These are phyloP conservation scores for Rosa multiflora DNA, from an alignment of 306 rosid species.

Conservation along the genomic window DNA sequence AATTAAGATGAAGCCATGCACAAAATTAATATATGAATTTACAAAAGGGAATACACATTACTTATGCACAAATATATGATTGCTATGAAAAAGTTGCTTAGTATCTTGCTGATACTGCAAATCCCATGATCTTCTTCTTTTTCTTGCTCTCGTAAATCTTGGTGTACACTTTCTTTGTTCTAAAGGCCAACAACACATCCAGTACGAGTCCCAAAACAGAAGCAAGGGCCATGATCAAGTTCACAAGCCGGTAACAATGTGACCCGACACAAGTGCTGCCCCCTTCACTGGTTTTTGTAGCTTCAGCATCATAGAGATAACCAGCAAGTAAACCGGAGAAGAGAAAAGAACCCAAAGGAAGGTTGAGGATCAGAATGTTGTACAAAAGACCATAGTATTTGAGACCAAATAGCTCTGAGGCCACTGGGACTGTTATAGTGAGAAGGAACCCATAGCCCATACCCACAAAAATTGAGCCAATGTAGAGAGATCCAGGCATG, in stretches of 20 bases:
- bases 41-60: background rate
- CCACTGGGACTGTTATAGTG: conserved; percentile 8
- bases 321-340: conserved; percentile 22
- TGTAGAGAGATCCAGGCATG: conserved; percentile 9
- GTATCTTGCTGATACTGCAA: background rate
- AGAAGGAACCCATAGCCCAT: conserved; percentile 12
- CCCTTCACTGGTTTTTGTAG: background rate
- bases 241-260: conserved; percentile 16
- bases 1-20: background rate
- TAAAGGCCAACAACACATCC: conserved; percentile 7
- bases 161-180: conserved; percentile 11
- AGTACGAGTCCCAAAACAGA: conserved; percentile 1
- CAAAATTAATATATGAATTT: background rate
- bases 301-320: conserved; percentile 3
- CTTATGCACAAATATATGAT: background rate
- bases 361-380: conserved; percentile 19
- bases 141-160: conserved; percentile 11
- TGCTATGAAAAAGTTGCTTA: background rate
- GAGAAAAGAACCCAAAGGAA: conserved; percentile 19
- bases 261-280: conserved; percentile 11
- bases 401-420: conserved; percentile 22
- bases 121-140: background rate
- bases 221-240: conserved; percentile 12
- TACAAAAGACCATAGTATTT: conserved; percentile 15
- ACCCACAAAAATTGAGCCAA: conserved; percentile 8